A percentile compares a stretch with the other conserved stretches of the same genome.
phyloP scores from a whole-genome alignment of 1,139 yeast species.

The Hyphopichia pseudoburtonii region DNA sequence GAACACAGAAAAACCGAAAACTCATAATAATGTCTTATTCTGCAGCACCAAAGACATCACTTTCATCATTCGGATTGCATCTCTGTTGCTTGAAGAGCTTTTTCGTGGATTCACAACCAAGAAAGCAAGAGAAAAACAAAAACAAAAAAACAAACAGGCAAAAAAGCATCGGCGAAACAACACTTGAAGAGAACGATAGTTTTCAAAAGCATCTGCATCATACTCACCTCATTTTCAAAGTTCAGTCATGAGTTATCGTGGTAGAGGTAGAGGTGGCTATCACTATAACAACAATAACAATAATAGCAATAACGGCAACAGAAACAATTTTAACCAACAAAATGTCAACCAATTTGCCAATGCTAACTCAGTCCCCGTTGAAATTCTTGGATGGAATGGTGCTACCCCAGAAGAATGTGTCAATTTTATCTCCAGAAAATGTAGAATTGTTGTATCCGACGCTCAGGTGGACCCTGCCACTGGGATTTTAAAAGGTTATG shows the following conservation, averaged over 20 bases:
- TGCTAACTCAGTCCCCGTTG: slow-evolving; percentile 49
- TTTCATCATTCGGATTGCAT: no score
- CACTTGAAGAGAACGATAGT: no score
- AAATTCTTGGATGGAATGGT: slow-evolving; percentile 80
- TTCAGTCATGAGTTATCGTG: slow-evolving; percentile 41
- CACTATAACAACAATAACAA: slow-evolving; percentile 14
- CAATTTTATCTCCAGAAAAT: slow-evolving; percentile 66
- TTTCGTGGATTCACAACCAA: no score
- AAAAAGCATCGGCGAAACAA: not conserved
- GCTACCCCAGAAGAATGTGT: slow-evolving; percentile 69
- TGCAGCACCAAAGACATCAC: no score
- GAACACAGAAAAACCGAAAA: not conserved
- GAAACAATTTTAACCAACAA: slow-evolving; percentile 20
- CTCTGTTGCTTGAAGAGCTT: no score
- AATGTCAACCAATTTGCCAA: slow-evolving; percentile 31
- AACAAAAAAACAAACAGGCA: no score
- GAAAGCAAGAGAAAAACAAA: no score
- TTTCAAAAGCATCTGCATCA: not conserved
- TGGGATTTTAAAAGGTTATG: slow-evolving; percentile 60
- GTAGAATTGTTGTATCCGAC: slow-evolving; percentile 55
- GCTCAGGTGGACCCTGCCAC: slow-evolving; percentile 38
- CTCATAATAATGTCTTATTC: not conserved
- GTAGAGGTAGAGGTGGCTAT: slow-evolving; percentile 47
- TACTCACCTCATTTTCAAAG: not conserved
- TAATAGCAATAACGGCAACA: slow-evolving; percentile 15